Base-by-base conservation (phyloP, 2,329 filamentous ascomycete genomes). In the Tolypocladium nubicola region DNA sequence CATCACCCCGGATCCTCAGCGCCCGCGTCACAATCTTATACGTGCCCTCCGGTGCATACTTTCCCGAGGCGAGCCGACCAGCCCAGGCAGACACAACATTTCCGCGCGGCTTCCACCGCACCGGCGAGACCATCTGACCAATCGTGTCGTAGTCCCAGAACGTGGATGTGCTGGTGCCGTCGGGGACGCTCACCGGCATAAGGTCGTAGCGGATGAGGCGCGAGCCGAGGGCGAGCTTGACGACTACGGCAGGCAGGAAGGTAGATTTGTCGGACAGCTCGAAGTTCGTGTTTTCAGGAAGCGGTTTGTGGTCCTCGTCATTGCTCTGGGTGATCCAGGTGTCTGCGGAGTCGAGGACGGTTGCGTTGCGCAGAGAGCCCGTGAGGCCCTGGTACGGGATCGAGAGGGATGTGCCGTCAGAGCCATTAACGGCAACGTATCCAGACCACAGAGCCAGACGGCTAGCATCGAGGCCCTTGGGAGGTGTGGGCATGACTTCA, bases 331-430 rank as follows among this genome's bases (percentile, higher is more conserved):
- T 61, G 38, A 76, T 66, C 47, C 68, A 69, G 26, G 68, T 70
- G 16, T 60, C 61, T 58, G 70, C 39, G 1, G 35, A 13, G 2
- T 69, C 70, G 5, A 77, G 66, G 4, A 76, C 72, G 11, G 60
- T 64, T 8, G 70, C 67, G 63, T 70, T 67, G 33, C 69, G 68
- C 53, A 63, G 59, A 43, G 66, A 64, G 38, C 66, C 67, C 14
- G 56, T 61, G n/a, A 70, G 60, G 19, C 70, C 70, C 53, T 67
- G 60, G 61, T 74, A 73, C 13, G 71, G 71, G 7, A 74, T 62
- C 1, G 63, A 64, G n/a, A 70, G 58, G 5, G 60, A 60, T 50
- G 66, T 64, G 35, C 65, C 66, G 53, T 69, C 67, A 39, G 64
- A 66, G 33, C 56, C 58, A 19, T 60, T 58, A 45, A 60, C 33